Evolutionary conservation across 2,329 filamentous ascomycete species (phyloP).

Genomic region (Colletotrichum magnum): DNA sequence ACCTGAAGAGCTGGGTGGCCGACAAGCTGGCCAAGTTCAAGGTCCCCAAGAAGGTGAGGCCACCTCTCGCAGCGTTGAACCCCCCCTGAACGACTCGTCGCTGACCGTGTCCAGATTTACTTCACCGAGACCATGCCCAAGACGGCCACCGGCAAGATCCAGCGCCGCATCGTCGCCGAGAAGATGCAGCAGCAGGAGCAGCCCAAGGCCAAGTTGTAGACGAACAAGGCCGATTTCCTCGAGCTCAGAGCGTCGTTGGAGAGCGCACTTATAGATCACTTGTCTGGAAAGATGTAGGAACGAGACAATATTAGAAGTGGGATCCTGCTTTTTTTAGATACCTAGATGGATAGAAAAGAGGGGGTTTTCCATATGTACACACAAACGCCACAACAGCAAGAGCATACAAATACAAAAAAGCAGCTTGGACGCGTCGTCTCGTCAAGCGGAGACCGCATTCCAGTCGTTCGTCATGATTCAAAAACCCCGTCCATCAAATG

Average conservation of each 20-base stretch:
- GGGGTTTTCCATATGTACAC: slow-evolving; percentile 9
- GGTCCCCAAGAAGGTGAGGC: slow-evolving; percentile 81
- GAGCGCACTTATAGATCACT: background rate
- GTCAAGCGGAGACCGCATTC: slow-evolving; percentile 4
- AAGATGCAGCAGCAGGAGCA: slow-evolving; percentile 81
- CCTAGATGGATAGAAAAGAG: slow-evolving; percentile 32
- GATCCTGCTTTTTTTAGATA: slow-evolving; percentile 12
- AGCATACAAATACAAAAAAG: background rate
- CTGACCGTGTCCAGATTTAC: slow-evolving; percentile 70
- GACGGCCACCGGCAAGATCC: slow-evolving; percentile 92
- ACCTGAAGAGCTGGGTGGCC: slow-evolving; percentile 77
- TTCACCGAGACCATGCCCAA: slow-evolving; percentile 90
- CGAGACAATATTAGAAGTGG: slow-evolving; percentile 16
- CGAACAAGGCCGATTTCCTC: background rate
- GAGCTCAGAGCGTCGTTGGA: background rate
- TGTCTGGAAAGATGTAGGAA: background rate
- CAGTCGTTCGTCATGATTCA: background rate
- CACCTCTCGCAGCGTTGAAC: too few relatives aligned
- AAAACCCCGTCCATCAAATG: background rate
- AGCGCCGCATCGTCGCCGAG: slow-evolving; percentile 88
- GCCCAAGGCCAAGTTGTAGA: slow-evolving; percentile 68
- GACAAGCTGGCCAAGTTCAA: slow-evolving; percentile 86
- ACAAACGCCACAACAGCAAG: slow-evolving; percentile 4
- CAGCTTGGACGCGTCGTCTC: background rate
- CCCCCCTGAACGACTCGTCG: too few relatives aligned